A percentile compares a stretch with the other conserved stretches of the same genome.
Evolutionary conservation across 179 eudicot species (phyloP).

Genomic region (Camellia oleifera): DNA sequence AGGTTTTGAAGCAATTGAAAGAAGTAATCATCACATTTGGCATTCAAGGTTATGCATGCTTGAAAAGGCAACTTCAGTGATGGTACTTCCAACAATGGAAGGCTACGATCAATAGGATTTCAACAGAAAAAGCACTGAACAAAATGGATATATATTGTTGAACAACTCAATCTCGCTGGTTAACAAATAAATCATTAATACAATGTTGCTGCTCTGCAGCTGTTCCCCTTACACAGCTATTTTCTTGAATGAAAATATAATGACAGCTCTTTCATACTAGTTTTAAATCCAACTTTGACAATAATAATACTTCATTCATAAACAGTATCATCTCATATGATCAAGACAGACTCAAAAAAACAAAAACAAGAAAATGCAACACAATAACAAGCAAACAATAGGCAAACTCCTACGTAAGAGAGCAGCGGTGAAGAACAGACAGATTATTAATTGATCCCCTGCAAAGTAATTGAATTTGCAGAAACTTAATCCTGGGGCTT

Average conservation of each 20-base stretch:
- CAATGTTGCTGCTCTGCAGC: slow-evolving; percentile 10
- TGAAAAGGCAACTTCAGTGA: too few species aligned
- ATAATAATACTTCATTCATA: neutral
- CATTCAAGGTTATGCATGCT: too few species aligned
- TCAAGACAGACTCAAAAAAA: neutral
- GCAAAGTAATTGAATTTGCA: neutral
- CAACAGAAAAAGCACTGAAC: neutral
- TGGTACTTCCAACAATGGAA: too few species aligned
- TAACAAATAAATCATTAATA: neutral
- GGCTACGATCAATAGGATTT: neutral
- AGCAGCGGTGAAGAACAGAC: slow-evolving; percentile 5
- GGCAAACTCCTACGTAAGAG: slow-evolving; percentile 1
- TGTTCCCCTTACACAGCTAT: neutral
- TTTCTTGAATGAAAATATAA: neutral
- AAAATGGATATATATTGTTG: neutral
- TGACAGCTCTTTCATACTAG: neutral
- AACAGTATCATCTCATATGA: neutral
- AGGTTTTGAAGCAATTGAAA: too few species aligned
- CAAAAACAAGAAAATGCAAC: neutral
- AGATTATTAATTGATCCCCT: neutral
- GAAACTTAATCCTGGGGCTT: slow-evolving; percentile 43
- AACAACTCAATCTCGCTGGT: neutral
- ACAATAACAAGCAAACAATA: neutral
- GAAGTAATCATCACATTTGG: too few species aligned
- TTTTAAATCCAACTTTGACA: neutral